Base-by-base conservation (phyloP, 345 rosid species). In the Gossypium anomalum region DNA sequence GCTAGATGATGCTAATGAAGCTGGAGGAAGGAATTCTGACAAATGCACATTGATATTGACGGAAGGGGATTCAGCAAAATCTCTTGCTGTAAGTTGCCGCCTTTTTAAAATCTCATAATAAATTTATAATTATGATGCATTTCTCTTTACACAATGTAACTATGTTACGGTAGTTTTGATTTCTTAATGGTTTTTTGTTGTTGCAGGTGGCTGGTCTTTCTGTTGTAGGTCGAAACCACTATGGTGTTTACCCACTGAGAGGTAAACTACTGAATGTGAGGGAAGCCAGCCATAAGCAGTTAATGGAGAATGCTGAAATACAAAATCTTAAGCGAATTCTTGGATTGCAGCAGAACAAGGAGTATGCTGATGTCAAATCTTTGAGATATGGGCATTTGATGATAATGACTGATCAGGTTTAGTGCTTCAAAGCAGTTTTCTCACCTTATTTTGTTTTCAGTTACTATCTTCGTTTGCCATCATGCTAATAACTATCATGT, bases 361-460 rank as follows among this genome's bases (percentile, higher is more conserved):
- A 83, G 70, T 96, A 96, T 52, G 82, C 79, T n/a, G 85, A 71
- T 80, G 87, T 89, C 76, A 96, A 89, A 83, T 74, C 97, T n/a
- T 76, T 96, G 83, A 88, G 99, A 96, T 96, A 96, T 78, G 99
- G 98, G 70, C 93, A 87, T 80, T 63, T 96, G 89, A 96, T 96
- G 99, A 96, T 96, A 73, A 96, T 96, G 99, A 93, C 99, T 3
- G 99, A 96, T 80, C 99, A 93, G 93, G 99, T 90, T 52, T 60
- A 7, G 34, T 67, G 70, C 34, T 15, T 49, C 49, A 23, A 10
- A 63, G 43, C 29, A 29, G 23, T 70, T 27, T 69, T 53, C 11
- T 52, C 19, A 17, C 71, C 2, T 67, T 59, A 34, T 29, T 29
- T 14, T 19, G 1, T 22, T n/a, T 19, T 7, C 41, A 4, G 7